Evolutionary conservation across 2,329 filamentous ascomycete genomes (phyloP), one percentile per base, ranked within the genome.

Genomic region (Teratosphaeria viscida): DNA sequence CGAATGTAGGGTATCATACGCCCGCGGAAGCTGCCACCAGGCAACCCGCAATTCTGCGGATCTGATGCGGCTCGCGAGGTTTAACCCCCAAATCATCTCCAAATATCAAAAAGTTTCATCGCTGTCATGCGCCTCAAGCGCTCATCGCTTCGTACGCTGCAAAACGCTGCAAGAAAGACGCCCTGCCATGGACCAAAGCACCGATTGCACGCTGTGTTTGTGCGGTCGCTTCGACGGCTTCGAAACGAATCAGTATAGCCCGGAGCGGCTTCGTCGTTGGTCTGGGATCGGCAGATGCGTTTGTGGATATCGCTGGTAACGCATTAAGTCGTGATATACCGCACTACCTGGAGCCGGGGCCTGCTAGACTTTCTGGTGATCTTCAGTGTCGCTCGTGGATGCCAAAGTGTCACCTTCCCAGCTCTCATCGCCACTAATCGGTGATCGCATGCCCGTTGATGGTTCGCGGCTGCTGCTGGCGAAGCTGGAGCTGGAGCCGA

Each of bases 401-500:
- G 67, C 78, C 56, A 83, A 72, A 7, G 81, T 83, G 56, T 83
- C 81, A 56, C 81, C 80, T 66, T 83, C 81, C 81, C 81, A 83
- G 14, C 77, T 71, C 59, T 77, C 78, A 61, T 77, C 78, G 63
- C 86, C 85, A 63, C 85, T 83, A 35, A 82, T 68, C 27, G 78
- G 78, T 52, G 76, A 78, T 29, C 74, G 73, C 61, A 72, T 67
- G 37, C 74, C 77, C 49, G 75, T 68, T 34, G 78, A 81, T 26
- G 83, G 83, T 68, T 83, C 86, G 57, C 84, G 72, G 56, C 81
- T 83, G 56, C 83, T 82, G 53, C 53, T 55, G 53, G 53, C 53
- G 71, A 88, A 84, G 47, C 83, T 86, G 0, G 89, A 94, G 58
- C 86, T 91, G 66, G 90, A 94, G 61, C 89, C 90, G 54, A 92